phyloP scores from a whole-genome alignment of 1,284 basidiomycete species.

The Rhodotorula sp. region DNA sequence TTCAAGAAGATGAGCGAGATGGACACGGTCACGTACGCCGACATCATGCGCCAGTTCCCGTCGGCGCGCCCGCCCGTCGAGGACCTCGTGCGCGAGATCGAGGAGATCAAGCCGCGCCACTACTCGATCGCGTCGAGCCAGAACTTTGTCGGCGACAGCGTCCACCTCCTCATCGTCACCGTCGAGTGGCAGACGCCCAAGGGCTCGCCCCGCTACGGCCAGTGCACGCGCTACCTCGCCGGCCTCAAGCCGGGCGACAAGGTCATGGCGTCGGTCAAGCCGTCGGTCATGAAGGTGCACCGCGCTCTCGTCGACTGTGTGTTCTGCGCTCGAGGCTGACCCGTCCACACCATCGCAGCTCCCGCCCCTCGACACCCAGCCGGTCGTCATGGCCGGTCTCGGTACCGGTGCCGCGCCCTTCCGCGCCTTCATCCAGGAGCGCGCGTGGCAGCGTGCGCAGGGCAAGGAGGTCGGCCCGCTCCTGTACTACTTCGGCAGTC shows the following conservation, averaged over 20 bases:
- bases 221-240: constrained; percentile 94
- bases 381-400: constrained; percentile 97
- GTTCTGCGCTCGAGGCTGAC: not conserved
- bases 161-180: constrained; percentile 92
- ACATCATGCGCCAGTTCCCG: constrained; percentile 76
- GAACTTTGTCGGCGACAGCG: constrained; percentile 87
- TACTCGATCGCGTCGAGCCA: constrained; percentile 97
- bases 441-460: constrained; percentile 76
- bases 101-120: constrained; percentile 82
- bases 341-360: constrained; percentile 54
- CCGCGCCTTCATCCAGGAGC: constrained; percentile 95
- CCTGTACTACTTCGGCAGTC: constrained; percentile 98
- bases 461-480: constrained; percentile 82
- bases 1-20: constrained; percentile 95
- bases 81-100: constrained; percentile 69
- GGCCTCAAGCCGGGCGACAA: constrained; percentile 80
- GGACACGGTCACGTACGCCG: constrained; percentile 92
- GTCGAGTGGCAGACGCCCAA: constrained; percentile 88
- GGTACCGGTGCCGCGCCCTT: constrained; percentile 98
- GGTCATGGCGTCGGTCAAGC: constrained; percentile 97
- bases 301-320: not conserved
- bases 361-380: constrained; percentile 79
- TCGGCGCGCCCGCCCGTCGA: constrained; percentile 70
- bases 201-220: constrained; percentile 79
- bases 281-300: constrained; percentile 95